phyloP scores from a whole-genome alignment of 1,284 basidiomycete species.

The Peniophora sp. region DNA sequence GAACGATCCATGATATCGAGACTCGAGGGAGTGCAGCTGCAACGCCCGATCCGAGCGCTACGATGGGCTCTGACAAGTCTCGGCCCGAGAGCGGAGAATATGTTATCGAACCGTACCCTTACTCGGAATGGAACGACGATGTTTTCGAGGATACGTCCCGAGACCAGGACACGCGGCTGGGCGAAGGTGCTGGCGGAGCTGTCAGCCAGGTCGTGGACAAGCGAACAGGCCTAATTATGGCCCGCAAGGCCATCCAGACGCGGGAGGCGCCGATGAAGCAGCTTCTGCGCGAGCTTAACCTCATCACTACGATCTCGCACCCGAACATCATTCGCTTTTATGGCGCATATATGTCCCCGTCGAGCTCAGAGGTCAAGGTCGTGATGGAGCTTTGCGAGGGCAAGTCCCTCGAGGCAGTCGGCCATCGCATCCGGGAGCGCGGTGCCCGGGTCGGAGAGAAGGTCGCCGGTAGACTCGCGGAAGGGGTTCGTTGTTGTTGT shows the following conservation, averaged over 20 bases:
- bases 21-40: conserved; percentile 7
- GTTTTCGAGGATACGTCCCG: conserved; percentile 42
- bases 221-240: conserved; percentile 76
- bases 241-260: conserved; percentile 94
- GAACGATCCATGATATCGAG: conserved; percentile 27
- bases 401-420: conserved; percentile 78
- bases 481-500: conserved; percentile 55
- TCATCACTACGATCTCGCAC: conserved; percentile 77
- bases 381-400: conserved; percentile 95
- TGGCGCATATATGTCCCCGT: conserved; percentile 92
- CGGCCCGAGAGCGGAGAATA: conserved; percentile 5
- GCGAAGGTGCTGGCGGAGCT: conserved; percentile 94
- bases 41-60: conserved; percentile 6
- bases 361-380: conserved; percentile 89
- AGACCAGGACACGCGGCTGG: conserved; percentile 59
- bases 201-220: conserved; percentile 87
- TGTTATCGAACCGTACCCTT: conserved; percentile 13
- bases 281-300: conserved; percentile 86
- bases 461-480: conserved; percentile 86
- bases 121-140: conserved; percentile 52
- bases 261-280: conserved; percentile 91
- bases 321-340: conserved; percentile 89
- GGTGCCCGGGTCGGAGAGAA: conserved; percentile 84
- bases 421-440: conserved; percentile 77
- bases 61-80: neutral